Evolutionary conservation across 1,139 yeast species (phyloP).

Genomic region (Eremothecium gossypii): DNA sequence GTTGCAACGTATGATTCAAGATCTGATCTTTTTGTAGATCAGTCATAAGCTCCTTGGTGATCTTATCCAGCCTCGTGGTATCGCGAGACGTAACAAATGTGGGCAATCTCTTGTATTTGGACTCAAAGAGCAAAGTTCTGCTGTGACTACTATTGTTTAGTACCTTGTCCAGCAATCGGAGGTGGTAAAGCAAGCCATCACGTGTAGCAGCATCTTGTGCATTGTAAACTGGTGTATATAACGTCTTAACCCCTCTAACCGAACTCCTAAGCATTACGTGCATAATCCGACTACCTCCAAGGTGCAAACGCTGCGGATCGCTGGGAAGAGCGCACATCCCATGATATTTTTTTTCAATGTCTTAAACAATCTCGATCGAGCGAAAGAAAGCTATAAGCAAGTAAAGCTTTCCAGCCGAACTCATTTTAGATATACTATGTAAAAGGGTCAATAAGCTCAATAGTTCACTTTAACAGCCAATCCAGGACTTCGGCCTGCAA

Average conservation of each 20-base stretch:
- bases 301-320: no score
- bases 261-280: no score
- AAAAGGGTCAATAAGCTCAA: no score
- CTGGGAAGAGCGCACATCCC: no score
- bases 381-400: no score
- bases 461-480: no score
- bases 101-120: constrained; percentile 20
- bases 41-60: constrained; percentile 17
- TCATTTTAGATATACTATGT: no score
- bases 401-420: no score
- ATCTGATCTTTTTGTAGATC: constrained; percentile 16
- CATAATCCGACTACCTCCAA: no score
- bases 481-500: no score
- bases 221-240: constrained; percentile 22
- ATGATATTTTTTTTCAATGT: no score
- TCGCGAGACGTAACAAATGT: constrained; percentile 19
- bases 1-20: constrained; percentile 5
- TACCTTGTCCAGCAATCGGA: constrained; percentile 17
- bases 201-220: constrained; percentile 9
- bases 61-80: constrained; percentile 14
- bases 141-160: constrained; percentile 17
- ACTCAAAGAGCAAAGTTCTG: constrained; percentile 17
- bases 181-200: constrained; percentile 13
- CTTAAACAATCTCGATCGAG: no score
- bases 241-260: constrained; percentile 9